Conservation (phyloP, 2,329 filamentous ascomycete species). For the Alternaria angustiovoidea region DNA sequence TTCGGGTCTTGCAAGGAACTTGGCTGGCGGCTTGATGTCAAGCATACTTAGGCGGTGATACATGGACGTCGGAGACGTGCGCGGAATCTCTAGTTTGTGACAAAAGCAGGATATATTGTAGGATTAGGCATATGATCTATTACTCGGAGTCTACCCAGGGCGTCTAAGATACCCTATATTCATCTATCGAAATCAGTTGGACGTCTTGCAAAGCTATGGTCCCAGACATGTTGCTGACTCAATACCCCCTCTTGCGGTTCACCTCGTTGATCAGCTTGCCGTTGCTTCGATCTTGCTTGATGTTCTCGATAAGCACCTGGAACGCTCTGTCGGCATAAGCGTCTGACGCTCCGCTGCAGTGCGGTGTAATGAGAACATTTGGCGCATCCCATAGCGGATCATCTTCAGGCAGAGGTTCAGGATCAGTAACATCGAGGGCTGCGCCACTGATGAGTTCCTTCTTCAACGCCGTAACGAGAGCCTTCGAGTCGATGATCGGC, state of each 20-base stretch:
- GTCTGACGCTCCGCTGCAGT: conserved; percentile 64
- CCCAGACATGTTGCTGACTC: not conserved
- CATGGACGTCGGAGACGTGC: not conserved
- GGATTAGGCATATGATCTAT: conserved; percentile 8
- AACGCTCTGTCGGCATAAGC: conserved; percentile 66
- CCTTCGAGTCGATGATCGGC: conserved; percentile 67
- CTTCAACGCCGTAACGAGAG: conserved; percentile 69
- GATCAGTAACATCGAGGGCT: conserved; percentile 80
- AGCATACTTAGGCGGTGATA: conserved; percentile 58
- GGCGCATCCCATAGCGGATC: conserved; percentile 74
- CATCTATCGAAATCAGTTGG: not conserved
- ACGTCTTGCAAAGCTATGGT: not conserved
- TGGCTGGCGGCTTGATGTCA: conserved; percentile 64
- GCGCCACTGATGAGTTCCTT: conserved; percentile 68
- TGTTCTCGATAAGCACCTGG: conserved; percentile 66
- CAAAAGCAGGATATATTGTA: conserved; percentile 8
- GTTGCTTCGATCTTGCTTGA: conserved; percentile 62
- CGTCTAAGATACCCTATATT: conserved; percentile 14
- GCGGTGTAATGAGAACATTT: conserved; percentile 74
- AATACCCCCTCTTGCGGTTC: conserved; percentile 69
- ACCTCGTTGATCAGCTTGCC: conserved; percentile 68
- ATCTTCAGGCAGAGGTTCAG: conserved; percentile 75
- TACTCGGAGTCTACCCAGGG: conserved; percentile 3
- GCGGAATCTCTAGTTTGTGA: not conserved
- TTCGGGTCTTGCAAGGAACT: conserved; percentile 62